These are phyloP conservation scores for Cladosporium velox DNA, from an alignment of 2,329 filamentous ascomycete species.

Conservation along the genomic window DNA sequence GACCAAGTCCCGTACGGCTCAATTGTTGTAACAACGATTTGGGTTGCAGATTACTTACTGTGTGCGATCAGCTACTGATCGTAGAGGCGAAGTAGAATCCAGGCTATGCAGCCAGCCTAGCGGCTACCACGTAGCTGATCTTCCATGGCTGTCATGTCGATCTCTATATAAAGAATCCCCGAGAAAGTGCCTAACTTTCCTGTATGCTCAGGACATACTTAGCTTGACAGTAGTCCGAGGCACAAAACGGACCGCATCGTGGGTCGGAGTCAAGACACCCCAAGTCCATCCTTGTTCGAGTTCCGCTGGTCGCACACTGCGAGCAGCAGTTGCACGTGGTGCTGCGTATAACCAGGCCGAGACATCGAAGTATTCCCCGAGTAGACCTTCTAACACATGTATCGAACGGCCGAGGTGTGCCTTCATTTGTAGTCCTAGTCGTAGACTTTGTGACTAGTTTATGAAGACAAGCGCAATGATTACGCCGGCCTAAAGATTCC, in stretches of 20 bases:
- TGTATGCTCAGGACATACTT: background rate
- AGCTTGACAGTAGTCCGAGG: background rate
- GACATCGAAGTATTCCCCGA: background rate
- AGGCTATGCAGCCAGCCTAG: background rate
- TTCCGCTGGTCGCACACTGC: background rate
- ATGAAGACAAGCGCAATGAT: no score
- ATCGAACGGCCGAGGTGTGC: background rate
- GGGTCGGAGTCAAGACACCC: background rate
- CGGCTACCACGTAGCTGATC: background rate
- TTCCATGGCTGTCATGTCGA: background rate
- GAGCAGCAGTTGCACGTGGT: background rate
- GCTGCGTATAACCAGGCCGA: background rate
- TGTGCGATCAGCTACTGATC: background rate
- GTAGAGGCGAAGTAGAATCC: background rate
- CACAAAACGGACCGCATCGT: background rate
- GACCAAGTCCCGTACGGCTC: background rate
- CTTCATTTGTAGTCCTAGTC: background rate
- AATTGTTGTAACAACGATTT: background rate
- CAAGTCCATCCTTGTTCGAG: background rate
- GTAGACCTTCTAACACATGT: background rate
- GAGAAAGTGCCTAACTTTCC: background rate
- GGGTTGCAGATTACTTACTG: background rate
- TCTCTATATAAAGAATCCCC: background rate
- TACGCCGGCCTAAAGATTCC: background rate
- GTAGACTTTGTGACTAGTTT: no score